Conservation (phyloP, 202 grass and related monocot species). For the Alloteropsis angusta region DNA sequence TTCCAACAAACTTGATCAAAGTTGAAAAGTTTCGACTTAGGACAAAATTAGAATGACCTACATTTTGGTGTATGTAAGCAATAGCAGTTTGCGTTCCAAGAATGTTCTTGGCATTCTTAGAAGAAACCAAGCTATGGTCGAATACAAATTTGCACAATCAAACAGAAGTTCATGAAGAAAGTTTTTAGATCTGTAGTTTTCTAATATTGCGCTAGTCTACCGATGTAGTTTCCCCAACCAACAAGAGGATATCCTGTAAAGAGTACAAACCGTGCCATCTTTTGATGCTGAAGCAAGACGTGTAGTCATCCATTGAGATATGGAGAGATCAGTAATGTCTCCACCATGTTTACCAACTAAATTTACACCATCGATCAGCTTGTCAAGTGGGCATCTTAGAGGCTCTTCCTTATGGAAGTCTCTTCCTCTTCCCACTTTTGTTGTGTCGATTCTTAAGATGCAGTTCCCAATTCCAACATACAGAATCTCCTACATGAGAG, state of each 20-base stretch:
- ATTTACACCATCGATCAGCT: conserved; percentile 62
- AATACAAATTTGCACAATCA: neutral
- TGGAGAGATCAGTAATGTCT: conserved; percentile 74
- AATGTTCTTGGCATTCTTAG: neutral
- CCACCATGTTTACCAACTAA: conserved; percentile 88
- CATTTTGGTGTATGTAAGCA: neutral
- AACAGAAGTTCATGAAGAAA: neutral
- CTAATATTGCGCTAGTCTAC: neutral
- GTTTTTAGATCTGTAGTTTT: neutral
- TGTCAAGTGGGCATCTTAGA: conserved; percentile 58
- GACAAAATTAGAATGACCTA: too few species aligned
- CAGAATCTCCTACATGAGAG: conserved; percentile 61
- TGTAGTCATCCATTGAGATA: conserved; percentile 97
- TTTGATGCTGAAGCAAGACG: conserved; percentile 81
- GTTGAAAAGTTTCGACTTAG: too few species aligned
- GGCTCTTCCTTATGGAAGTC: conserved; percentile 67
- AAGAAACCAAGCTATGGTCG: neutral
- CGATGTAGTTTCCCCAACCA: neutral
- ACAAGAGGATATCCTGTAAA: conserved; percentile 2
- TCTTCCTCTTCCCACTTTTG: conserved; percentile 70
- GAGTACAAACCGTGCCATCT: conserved; percentile 87
- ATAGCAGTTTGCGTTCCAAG: neutral
- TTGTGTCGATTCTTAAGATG: conserved; percentile 73
- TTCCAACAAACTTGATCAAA: too few species aligned
- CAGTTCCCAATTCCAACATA: conserved; percentile 79